phyloP scores from a whole-genome alignment of 495 filamentous ascomycete species.

The Copromyces sp. region DNA sequence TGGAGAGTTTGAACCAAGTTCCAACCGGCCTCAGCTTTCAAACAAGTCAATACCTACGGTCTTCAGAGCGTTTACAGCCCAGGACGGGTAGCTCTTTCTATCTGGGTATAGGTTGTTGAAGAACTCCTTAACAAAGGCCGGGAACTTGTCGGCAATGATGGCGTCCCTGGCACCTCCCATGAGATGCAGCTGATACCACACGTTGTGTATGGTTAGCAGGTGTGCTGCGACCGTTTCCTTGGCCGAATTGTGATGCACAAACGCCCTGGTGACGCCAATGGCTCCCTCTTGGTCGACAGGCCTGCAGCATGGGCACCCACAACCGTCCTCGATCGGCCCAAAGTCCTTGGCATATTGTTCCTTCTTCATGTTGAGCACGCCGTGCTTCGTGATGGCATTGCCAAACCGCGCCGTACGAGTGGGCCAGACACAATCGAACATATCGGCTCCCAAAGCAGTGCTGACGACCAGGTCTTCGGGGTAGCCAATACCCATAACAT shows the following conservation, averaged over 20 bases:
- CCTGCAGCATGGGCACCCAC: slow-evolving; percentile 69
- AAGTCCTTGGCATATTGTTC: slow-evolving; percentile 71
- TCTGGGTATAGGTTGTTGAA: slow-evolving; percentile 63
- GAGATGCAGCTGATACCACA: slow-evolving; percentile 75
- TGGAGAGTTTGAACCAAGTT: not conserved
- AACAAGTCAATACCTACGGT: slow-evolving; percentile 77
- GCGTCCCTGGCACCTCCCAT: slow-evolving; percentile 67
- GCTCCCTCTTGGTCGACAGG: slow-evolving; percentile 52
- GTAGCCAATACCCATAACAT: slow-evolving; percentile 98
- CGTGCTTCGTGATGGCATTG: slow-evolving; percentile 75
- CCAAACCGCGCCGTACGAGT: slow-evolving; percentile 94
- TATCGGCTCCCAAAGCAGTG: slow-evolving; percentile 87
- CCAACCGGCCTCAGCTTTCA: slow-evolving; percentile 7
- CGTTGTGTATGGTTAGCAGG: slow-evolving; percentile 89
- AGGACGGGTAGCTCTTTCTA: slow-evolving; percentile 59
- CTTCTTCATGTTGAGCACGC: slow-evolving; percentile 74
- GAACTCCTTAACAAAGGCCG: slow-evolving; percentile 66
- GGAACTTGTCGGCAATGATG: slow-evolving; percentile 74
- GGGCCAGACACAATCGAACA: slow-evolving; percentile 99
- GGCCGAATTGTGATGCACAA: slow-evolving; percentile 78
- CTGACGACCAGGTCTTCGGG: slow-evolving; percentile 91
- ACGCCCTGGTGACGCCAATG: slow-evolving; percentile 77
- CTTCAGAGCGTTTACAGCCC: slow-evolving; percentile 75
- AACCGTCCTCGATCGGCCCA: slow-evolving; percentile 68
- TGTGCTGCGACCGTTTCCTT: slow-evolving; percentile 97